Base-by-base conservation (phyloP, 2,329 filamentous ascomycete species). In the Penicillium decumbens region DNA sequence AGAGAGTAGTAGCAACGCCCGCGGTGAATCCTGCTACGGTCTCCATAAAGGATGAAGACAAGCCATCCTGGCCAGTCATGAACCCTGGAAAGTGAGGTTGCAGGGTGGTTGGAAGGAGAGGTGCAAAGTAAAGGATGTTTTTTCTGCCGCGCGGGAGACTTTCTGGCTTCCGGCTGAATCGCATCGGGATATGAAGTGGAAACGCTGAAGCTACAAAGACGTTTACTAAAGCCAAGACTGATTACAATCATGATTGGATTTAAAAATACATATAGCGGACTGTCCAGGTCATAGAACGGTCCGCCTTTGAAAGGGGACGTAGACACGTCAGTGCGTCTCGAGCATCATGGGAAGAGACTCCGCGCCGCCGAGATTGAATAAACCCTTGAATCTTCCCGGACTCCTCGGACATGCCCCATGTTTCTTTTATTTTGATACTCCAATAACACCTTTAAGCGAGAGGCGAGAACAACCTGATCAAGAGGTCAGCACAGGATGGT, bases 21-120 rank as follows among this genome's bases (percentile, higher is more conserved):
- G 93, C 93, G 57, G 86, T 87, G 71, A 98, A 86, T 61, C 93
- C 93, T 54, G 93, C 89, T 68, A 91, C 78, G 65, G 87, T 86
- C 80, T 97, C 93, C 72, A 96, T 81, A 66, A 88, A 72, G 62
- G 87, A 89, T 72, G 88, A 83, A 65, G 87, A 85, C 66, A 87
- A 76, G 72, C 79, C 81, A 69, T 80, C 70, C 56, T 70, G 67
- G 54, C 65, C 63, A 62, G 69, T 71, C 71, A 75, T 75, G 68
- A 66, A 72, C 61, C 56, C 51, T 20, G 9, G 9, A 20, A 37
- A 37, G 8, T 37, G 33, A 20, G 8, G 15, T 37, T 37, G 18
- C 9, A 37, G 18, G 18, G 33, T 37, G 33, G 18, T 37, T 20
- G 8, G 10, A 13, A 29, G 8, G 18, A 37, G 33, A 37, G 15